phyloP scores from a whole-genome alignment of 352 stramenopile genomes.

The Pythium aphanidermatum region DNA sequence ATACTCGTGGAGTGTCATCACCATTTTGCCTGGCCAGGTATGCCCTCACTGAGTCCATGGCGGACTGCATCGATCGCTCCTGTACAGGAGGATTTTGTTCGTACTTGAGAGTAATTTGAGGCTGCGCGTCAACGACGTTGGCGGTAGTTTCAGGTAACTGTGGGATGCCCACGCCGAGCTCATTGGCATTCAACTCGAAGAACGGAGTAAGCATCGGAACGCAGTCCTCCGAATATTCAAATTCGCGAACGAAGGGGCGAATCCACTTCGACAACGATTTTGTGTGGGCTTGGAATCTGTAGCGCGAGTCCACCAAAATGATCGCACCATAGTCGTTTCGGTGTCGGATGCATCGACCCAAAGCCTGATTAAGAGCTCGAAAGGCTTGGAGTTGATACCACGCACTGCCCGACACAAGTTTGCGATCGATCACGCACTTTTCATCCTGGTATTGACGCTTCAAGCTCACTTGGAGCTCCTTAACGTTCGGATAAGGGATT shows the following conservation, averaged over 20 bases:
- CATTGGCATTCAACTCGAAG: constrained; percentile 48
- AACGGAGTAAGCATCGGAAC: constrained; percentile 54
- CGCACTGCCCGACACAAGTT: constrained; percentile 55
- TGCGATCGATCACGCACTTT: constrained; percentile 52
- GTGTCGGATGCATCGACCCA: constrained; percentile 98
- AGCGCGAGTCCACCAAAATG: constrained; percentile 92
- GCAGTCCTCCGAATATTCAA: constrained; percentile 60
- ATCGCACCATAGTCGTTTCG: constrained; percentile 96
- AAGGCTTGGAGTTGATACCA: constrained; percentile 99
- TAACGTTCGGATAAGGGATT: constrained; percentile 96
- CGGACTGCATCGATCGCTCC: constrained; percentile 9
- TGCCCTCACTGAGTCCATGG: constrained; percentile 25
- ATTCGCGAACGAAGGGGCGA: constrained; percentile 62
- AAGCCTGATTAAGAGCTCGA: constrained; percentile 98
- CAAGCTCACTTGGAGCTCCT: constrained; percentile 87
- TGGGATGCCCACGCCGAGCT: constrained; percentile 23
- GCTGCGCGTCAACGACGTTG: constrained; percentile 2
- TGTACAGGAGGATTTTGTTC: constrained; percentile 13
- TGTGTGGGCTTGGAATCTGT: constrained; percentile 53
- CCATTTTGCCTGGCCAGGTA: constrained; percentile 23
- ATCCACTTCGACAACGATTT: constrained; percentile 80
- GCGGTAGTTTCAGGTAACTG: neutral
- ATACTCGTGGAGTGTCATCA: constrained; percentile 1
- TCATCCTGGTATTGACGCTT: constrained; percentile 83
- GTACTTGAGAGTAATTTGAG: constrained; percentile 34